Percentiles rank a stretch among this genome's conserved stretches.
These are phyloP conservation scores for Rhodotorula graminis DNA, from an alignment of 768 basidiomycete species.

Conservation along the genomic window DNA sequence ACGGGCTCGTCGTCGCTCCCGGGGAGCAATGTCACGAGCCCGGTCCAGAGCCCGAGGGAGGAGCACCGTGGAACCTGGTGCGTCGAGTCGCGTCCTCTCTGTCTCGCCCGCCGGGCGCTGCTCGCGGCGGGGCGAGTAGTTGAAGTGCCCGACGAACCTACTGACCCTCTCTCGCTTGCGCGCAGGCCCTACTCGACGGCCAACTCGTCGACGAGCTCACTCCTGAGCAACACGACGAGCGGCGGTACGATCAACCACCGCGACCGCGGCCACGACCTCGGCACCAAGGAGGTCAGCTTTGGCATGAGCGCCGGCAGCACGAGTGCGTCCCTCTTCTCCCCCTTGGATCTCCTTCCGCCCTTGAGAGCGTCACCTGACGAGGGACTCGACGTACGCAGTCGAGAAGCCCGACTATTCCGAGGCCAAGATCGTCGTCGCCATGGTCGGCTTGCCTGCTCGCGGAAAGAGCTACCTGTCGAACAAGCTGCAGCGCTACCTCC, in stretches of 20 bases:
- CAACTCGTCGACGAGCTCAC: slow-evolving; percentile 27
- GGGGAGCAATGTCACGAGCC: not conserved
- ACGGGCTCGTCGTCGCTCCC: not conserved
- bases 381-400: slow-evolving; percentile 46
- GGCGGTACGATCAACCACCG: slow-evolving; percentile 9
- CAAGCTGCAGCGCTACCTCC: slow-evolving; percentile 91
- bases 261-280: slow-evolving; percentile 7
- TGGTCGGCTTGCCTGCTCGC: slow-evolving; percentile 96
- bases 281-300: slow-evolving; percentile 22
- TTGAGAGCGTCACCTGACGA: no score
- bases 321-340: slow-evolving; percentile 1
- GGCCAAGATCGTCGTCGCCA: slow-evolving; percentile 95
- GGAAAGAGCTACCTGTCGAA: slow-evolving; percentile 98
- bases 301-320: slow-evolving; percentile 36
- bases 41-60: slow-evolving; percentile 10
- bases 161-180: not conserved
- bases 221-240: slow-evolving; percentile 11
- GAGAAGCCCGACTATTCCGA: slow-evolving; percentile 98
- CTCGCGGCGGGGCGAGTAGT: not conserved
- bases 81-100: not conserved
- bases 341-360: no score
- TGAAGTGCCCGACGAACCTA: no score
- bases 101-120: not conserved
- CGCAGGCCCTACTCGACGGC: slow-evolving; percentile 37
- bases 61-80: slow-evolving; percentile 33